Conservation (phyloP, 176 grass and related monocot species). For the Secale cereale region DNA sequence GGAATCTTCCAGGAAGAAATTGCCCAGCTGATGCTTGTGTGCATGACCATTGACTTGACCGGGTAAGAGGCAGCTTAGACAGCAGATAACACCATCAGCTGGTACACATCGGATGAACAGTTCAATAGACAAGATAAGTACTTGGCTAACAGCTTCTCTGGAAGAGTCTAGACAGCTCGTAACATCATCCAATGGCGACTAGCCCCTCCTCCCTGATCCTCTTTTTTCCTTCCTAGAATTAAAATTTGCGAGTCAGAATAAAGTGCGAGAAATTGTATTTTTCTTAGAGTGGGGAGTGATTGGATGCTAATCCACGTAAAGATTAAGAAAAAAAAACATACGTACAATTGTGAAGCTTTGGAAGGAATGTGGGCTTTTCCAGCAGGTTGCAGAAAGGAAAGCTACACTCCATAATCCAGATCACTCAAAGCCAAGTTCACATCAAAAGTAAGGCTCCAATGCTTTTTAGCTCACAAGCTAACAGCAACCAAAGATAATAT, state of each 20-base stretch:
- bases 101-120: neutral
- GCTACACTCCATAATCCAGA: slow-evolving; percentile 1
- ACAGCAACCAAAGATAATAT: neutral
- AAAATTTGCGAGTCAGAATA: neutral
- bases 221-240: neutral
- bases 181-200: neutral
- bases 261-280: neutral
- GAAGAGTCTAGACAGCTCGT: neutral
- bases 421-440: slow-evolving; percentile 15
- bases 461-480: neutral
- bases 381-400: slow-evolving; percentile 6
- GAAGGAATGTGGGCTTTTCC: neutral
- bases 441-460: slow-evolving; percentile 27
- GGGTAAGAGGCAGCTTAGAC: slow-evolving; percentile 21
- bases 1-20: slow-evolving; percentile 3
- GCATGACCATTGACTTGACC: slow-evolving; percentile 3
- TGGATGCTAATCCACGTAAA: neutral
- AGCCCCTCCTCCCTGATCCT: neutral
- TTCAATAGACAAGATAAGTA: neutral
- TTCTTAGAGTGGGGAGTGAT: slow-evolving; percentile 2
- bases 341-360: slow-evolving; percentile 2
- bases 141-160: neutral
- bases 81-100: neutral
- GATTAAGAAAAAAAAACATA: neutral
- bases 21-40: neutral